Base-by-base conservation (phyloP, 2,329 filamentous ascomycete species). In the Microsporum canis region DNA sequence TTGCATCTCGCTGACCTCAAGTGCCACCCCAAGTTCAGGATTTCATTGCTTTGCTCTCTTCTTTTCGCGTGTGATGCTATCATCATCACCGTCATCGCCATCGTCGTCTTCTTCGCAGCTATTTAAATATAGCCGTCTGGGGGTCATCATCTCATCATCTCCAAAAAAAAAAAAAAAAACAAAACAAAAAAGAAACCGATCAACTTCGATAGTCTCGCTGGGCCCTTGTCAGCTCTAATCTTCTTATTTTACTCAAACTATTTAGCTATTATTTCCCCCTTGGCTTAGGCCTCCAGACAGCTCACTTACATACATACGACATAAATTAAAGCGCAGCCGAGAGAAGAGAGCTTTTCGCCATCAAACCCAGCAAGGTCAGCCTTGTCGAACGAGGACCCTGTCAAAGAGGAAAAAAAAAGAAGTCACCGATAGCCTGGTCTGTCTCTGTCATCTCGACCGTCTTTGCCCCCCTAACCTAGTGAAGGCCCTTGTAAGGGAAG, bases 1-100 rank as follows among this genome's bases (percentile, higher is more conserved):
- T 33, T 27, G 38, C 38, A n/a, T 33, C 29, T 57, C 55, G 29
- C 55, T 57, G 38, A 38, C 55, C 55, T 23, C 17, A 23, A 41
- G 55, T 57, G 38, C 55, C 33, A 57, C 39, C 55, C 55, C 33
- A 17, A 56, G 33, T 57, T 29, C 55, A 57, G 38, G 55, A 36
- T 41, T 57, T 4, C 10, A 7, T 33, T 7, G 14, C 39, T 43
- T 43, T 17, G 5, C n/a, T 17, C 14, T 14, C 39, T 43, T 43
- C 39, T 17, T 14, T 23, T 33, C 2, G 1, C 51, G 29, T 34
- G 33, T 34, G 23, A 53, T 53, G 41, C 41, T 12, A 36, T 36
- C 34, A 36, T 36, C 10, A 36, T 10, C 34, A 36, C 10, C 34
- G 34, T 36, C 34, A 36, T 36, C 34, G 10, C 5, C 38, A 10